These are phyloP conservation scores for Pseudogymnoascus sp. DNA, from an alignment of 2,329 filamentous ascomycete species.

Conservation along the genomic window DNA sequence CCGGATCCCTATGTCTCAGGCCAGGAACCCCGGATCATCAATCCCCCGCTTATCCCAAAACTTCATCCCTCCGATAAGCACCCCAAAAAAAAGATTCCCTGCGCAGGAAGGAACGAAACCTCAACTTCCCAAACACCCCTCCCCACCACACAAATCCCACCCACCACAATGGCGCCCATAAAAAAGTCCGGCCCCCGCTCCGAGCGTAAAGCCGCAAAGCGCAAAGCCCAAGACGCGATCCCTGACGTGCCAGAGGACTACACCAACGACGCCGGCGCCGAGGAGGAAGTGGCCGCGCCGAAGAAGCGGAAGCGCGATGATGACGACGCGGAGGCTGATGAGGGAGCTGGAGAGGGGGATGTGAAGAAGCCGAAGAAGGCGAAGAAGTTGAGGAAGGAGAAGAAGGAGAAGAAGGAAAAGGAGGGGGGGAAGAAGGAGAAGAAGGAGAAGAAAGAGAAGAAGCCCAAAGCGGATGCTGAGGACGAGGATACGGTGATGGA, in stretches of 20 bases:
- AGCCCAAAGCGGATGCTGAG: slow-evolving; percentile 21
- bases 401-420: slow-evolving; percentile 14
- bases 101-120: not conserved
- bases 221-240: slow-evolving; percentile 27
- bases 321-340: slow-evolving; percentile 18
- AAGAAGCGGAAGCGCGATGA: not conserved
- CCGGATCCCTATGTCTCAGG: not conserved
- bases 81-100: slow-evolving; percentile 1
- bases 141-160: not conserved
- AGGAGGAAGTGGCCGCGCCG: slow-evolving; percentile 9
- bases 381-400: slow-evolving; percentile 19
- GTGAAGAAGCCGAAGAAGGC: slow-evolving; percentile 13
- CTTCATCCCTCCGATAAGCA: not conserved
- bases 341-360: slow-evolving; percentile 11
- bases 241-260: slow-evolving; percentile 26
- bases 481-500: slow-evolving; percentile 18
- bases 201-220: slow-evolving; percentile 28
- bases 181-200: slow-evolving; percentile 17
- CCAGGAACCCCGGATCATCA: not conserved
- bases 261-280: not conserved
- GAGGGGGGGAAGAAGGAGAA: slow-evolving; percentile 13
- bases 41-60: not conserved
- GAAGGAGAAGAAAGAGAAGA: slow-evolving; percentile 11
- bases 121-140: too few relatives aligned
- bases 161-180: not conserved